Evolutionary conservation across 768 basidiomycete genomes (phyloP).

Genomic region (Neoboletus brunneissimus): DNA sequence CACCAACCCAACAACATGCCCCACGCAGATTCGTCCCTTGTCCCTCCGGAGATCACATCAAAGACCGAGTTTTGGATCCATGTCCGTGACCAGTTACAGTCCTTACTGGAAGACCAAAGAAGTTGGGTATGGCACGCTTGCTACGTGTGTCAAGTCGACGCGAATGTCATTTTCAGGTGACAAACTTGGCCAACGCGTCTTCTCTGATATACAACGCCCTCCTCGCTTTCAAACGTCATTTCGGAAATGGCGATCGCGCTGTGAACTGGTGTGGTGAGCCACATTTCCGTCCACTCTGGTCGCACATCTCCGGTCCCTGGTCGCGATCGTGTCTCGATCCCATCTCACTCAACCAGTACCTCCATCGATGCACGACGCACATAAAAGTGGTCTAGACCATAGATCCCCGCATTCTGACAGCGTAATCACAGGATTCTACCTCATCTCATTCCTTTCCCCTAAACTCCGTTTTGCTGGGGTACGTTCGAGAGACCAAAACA

Average conservation of each 20-base stretch:
- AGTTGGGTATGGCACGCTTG: conserved; percentile 61
- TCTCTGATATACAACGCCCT: conserved; percentile 79
- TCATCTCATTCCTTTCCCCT: conserved; percentile 65
- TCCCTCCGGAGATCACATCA: conserved; percentile 66
- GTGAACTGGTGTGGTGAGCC: conserved; percentile 93
- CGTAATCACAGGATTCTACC: conserved; percentile 73
- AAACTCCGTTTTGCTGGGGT: conserved; percentile 30
- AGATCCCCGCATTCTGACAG: conserved; percentile 18
- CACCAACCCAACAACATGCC: conserved; percentile 53
- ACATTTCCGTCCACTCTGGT: not conserved
- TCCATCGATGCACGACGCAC: not conserved
- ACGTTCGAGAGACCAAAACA: conserved; percentile 12
- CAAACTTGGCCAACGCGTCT: conserved; percentile 84
- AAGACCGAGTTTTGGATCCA: conserved; percentile 83
- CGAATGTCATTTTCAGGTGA: conserved; percentile 47
- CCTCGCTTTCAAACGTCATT: conserved; percentile 60
- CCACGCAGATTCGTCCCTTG: conserved; percentile 75
- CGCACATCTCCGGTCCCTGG: not conserved
- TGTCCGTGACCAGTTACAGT: conserved; percentile 59
- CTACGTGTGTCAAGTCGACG: conserved; percentile 3
- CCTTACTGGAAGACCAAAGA: conserved; percentile 62
- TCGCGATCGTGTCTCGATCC: not conserved
- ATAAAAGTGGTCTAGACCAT: not conserved
- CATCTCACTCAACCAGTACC: not conserved
- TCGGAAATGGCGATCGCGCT: conserved; percentile 58